Conservation (phyloP, 2,329 filamentous ascomycete species). For the Acephala macrosclerotiorum region DNA sequence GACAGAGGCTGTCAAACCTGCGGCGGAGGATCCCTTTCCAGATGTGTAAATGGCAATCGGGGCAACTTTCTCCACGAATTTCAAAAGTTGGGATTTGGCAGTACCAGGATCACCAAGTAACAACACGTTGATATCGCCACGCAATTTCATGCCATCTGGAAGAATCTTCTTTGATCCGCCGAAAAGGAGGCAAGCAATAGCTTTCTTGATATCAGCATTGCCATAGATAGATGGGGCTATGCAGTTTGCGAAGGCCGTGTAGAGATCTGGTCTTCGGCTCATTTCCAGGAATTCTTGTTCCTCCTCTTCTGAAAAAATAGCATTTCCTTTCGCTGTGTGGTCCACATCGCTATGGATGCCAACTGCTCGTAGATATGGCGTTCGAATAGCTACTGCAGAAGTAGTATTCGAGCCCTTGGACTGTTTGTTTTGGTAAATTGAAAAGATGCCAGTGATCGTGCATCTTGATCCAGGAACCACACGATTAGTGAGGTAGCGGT, state of each 20-base stretch:
- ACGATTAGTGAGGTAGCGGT: conserved; percentile 92
- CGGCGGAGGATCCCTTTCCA: conserved; percentile 95
- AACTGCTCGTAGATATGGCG: conserved; percentile 91
- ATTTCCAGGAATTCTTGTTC: conserved; percentile 96
- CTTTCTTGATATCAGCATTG: conserved; percentile 95
- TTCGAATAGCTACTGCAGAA: conserved; percentile 91
- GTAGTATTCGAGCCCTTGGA: conserved; percentile 76
- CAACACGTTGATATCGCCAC: conserved; percentile 97
- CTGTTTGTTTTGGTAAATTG: conserved; percentile 94
- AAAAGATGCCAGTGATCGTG: conserved; percentile 96
- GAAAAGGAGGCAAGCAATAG: conserved; percentile 90
- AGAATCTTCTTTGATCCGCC: conserved; percentile 98
- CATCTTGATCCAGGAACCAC: conserved; percentile 96
- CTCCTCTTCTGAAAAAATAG: conserved; percentile 90
- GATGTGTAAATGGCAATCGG: conserved; percentile 99
- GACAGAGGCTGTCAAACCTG: conserved; percentile 95
- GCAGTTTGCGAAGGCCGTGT: conserved; percentile 86
- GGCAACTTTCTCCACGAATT: conserved; percentile 96
- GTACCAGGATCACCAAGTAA: conserved; percentile 97
- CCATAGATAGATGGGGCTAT: conserved; percentile 98
- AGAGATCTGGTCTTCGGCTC: conserved; percentile 90
- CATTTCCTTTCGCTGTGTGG: conserved; percentile 84
- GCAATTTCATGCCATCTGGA: conserved; percentile 95
- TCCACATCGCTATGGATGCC: conserved; percentile 92
- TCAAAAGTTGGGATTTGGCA: conserved; percentile 94